phyloP scores from a whole-genome alignment of 495 filamentous ascomycete species.

The Penicillium coffeae region DNA sequence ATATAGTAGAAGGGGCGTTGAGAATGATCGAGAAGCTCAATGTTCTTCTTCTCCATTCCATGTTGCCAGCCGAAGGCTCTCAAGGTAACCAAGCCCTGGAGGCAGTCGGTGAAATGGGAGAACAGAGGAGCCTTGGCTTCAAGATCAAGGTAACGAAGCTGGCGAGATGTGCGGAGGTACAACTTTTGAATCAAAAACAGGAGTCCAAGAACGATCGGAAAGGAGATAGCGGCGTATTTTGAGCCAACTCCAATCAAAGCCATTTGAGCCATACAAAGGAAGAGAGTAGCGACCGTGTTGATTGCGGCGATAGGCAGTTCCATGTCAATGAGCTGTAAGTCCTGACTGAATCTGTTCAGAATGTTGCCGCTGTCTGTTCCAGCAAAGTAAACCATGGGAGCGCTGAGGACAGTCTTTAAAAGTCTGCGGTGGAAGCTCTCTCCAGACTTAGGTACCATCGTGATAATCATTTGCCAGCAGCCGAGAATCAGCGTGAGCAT shows the following conservation, averaged over 20 bases:
- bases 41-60: conserved; percentile 44
- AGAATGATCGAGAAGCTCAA: conserved; percentile 50
- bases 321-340: conserved; percentile 58
- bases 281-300: conserved; percentile 44
- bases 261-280: conserved; percentile 48
- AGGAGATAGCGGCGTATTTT: conserved; percentile 46
- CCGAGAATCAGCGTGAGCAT: conserved; percentile 42
- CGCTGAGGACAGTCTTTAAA: conserved; percentile 47
- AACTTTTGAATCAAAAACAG: conserved; percentile 55
- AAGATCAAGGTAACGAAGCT: conserved; percentile 59
- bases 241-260: conserved; percentile 48
- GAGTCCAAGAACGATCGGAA: conserved; percentile 44
- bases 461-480: conserved; percentile 52
- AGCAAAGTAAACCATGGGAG: conserved; percentile 46
- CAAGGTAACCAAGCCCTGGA: conserved; percentile 47
- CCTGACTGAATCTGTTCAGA: conserved; percentile 57
- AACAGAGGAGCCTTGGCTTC: conserved; percentile 59
- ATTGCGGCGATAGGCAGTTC: conserved; percentile 47
- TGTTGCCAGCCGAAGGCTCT: conserved; percentile 56
- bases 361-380: conserved; percentile 44
- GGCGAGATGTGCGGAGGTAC: conserved; percentile 62
- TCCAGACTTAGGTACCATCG: conserved; percentile 51
- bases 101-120: conserved; percentile 54
- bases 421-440: conserved; percentile 47
- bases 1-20: conserved; percentile 59